Evolutionary conservation across 225 moss, liverwort and hornwort genomes (phyloP), one percentile per base, ranked within the genome.

Genomic region (Neckera pumila): DNA sequence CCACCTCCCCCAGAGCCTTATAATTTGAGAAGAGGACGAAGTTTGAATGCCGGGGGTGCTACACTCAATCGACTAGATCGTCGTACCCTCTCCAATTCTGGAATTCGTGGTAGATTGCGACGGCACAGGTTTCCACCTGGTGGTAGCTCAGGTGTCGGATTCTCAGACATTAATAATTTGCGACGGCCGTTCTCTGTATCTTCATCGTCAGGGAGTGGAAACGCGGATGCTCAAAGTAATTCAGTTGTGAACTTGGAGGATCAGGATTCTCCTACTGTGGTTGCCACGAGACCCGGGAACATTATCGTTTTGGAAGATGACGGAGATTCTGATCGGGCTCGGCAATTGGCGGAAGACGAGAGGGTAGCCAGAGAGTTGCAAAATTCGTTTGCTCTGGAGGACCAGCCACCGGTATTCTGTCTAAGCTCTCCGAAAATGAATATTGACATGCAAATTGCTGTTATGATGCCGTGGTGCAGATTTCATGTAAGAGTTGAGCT

Each of bases 331-430:
- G 95, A 91, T 36, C 90, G 92, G 82, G 84, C 94, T 79, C 92
- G 89, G 47, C 96, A 95, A 64, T 84, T 96, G 91, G 92, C 90
- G 45, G 96, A 93, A 58, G 96, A 96, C 86, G 96, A 96, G 91
- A 93, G 96, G 85, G 89, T 96, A 20, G 96, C 96, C 18, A 91
- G 96, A 91, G 93, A 94, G 76, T 83, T 96, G 91, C 95, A 96
- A 87, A 85, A 93, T 74, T 88, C 92, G 8, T 95, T 92, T 89
- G 91, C 87, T 49, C 90, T 86, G 62, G 94, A 95, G 80, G 94
- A 89, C 13, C 91, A 85, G 49, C 89, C 92, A 70, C 92, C 94
- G 91, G 96, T 96, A 93, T n/a, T 66, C 34, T 86, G 17, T 59
- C 88, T 62, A 25, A 74, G 84, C 80, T 88, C 54, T 64, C 61